phyloP scores from a whole-genome alignment of 2,329 filamentous ascomycete genomes.

The Sporothrix curviconia region DNA sequence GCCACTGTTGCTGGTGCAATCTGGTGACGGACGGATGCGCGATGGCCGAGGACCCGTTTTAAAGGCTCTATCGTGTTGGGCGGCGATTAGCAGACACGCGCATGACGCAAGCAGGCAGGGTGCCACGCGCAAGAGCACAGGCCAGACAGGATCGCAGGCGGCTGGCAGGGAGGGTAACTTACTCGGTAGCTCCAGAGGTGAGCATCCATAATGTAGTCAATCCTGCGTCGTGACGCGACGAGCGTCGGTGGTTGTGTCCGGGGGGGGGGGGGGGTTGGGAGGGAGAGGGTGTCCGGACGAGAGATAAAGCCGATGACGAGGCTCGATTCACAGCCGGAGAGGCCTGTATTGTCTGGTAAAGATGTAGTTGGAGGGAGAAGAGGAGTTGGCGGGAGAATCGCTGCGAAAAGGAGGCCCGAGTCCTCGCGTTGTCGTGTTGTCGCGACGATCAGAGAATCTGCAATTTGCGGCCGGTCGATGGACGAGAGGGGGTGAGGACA shows the following conservation, averaged over 20 bases:
- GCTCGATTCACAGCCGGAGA: too few species aligned
- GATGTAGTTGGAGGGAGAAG: not conserved
- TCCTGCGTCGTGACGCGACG: slow-evolving; percentile 9
- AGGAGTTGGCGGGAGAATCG: not conserved
- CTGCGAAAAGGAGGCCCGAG: not conserved
- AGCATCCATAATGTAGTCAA: slow-evolving; percentile 15
- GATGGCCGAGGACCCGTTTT: slow-evolving; percentile 11
- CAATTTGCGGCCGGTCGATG: not conserved
- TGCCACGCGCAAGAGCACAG: not conserved
- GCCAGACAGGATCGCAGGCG: too few species aligned
- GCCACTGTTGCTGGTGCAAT: not conserved
- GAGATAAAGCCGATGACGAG: not conserved
- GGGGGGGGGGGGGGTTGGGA: not conserved
- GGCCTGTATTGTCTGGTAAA: too few species aligned
- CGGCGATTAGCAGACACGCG: not conserved
- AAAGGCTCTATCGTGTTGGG: slow-evolving; percentile 12
- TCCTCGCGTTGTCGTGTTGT: not conserved
- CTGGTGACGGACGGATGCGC: not conserved
- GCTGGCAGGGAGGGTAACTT: not conserved
- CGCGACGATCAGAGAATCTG: not conserved
- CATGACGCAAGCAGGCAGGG: not conserved
- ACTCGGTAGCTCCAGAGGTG: slow-evolving; percentile 12
- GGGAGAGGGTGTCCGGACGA: not conserved
- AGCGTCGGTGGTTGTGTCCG: not conserved
- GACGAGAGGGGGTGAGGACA: not conserved